A percentile compares a stretch with the other conserved stretches of the same genome.
Conservation (phyloP, 345 rosid genomes). For the Pistacia vera region DNA sequence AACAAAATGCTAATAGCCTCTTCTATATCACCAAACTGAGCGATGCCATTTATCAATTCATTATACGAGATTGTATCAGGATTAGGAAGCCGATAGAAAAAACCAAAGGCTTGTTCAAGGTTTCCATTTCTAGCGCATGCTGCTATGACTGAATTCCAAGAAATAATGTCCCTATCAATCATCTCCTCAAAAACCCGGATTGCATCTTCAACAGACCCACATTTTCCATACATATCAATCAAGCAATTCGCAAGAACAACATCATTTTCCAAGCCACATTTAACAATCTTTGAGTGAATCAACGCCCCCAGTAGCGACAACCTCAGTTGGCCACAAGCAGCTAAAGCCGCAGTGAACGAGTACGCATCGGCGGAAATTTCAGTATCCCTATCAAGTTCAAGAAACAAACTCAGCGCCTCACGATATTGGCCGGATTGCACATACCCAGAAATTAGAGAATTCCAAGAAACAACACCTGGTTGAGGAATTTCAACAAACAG, state of each 20-base stretch:
- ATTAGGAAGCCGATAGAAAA: conserved; percentile 56
- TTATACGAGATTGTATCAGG: conserved; percentile 79
- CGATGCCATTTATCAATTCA: conserved; percentile 62
- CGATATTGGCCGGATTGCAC: conserved; percentile 52
- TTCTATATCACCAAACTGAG: conserved; percentile 57
- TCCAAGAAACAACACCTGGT: conserved; percentile 77
- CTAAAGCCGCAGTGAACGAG: conserved; percentile 63
- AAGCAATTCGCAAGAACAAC: conserved; percentile 67
- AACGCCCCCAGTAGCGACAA: conserved; percentile 42
- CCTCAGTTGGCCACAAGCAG: conserved; percentile 58
- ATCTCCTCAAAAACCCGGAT: conserved; percentile 46
- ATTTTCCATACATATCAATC: conserved; percentile 86
- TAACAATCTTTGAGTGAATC: conserved; percentile 63
- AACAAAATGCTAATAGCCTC: conserved; percentile 49
- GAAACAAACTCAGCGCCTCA: conserved; percentile 52
- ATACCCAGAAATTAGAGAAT: conserved; percentile 62
- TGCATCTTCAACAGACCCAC: conserved; percentile 60
- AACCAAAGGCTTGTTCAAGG: conserved; percentile 52
- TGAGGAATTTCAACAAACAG: conserved; percentile 79
- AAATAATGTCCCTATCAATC: conserved; percentile 59
- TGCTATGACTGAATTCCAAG: conserved; percentile 83
- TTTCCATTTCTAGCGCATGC: conserved; percentile 64
- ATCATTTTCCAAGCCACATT: conserved; percentile 47
- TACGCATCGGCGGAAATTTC: conserved; percentile 49
- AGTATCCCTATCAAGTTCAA: conserved; percentile 50